Conservation (phyloP, 441 rosid genomes). For the Monsonia emarginata region DNA sequence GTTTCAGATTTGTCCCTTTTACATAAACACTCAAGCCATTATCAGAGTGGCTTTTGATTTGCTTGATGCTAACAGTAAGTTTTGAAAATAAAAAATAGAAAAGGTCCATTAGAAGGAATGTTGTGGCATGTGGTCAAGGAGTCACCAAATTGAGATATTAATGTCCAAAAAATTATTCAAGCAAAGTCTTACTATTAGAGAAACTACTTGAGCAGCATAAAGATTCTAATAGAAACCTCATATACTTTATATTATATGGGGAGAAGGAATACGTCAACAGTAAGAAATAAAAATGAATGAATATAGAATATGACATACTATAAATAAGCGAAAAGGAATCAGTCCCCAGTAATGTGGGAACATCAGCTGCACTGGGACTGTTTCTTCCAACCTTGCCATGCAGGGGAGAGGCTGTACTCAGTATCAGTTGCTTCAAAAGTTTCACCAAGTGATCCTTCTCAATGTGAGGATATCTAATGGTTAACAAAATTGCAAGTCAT, state of each 20-base stretch:
- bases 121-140: neutral
- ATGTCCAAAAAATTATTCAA: neutral
- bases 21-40: neutral
- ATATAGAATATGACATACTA: conserved; percentile 48
- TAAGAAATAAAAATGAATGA: conserved; percentile 1
- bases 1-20: neutral
- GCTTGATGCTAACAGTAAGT: neutral
- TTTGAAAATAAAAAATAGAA: neutral
- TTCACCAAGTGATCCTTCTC: conserved; percentile 80
- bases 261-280: neutral
- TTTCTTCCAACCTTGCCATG: conserved; percentile 38
- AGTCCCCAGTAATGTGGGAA: conserved; percentile 79
- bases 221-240: neutral
- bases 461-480: conserved; percentile 76
- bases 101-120: neutral
- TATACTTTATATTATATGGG: neutral
- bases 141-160: conserved; percentile 1
- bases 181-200: neutral
- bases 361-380: conserved; percentile 64
- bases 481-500: conserved; percentile 24
- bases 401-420: conserved; percentile 41
- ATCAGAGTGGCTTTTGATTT: neutral
- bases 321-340: conserved; percentile 86
- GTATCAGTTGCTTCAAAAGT: conserved; percentile 84
- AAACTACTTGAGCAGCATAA: neutral